Evolutionary conservation across 2,329 filamentous ascomycete genomes (phyloP).

Genomic region (Fusarium agapanthi): DNA sequence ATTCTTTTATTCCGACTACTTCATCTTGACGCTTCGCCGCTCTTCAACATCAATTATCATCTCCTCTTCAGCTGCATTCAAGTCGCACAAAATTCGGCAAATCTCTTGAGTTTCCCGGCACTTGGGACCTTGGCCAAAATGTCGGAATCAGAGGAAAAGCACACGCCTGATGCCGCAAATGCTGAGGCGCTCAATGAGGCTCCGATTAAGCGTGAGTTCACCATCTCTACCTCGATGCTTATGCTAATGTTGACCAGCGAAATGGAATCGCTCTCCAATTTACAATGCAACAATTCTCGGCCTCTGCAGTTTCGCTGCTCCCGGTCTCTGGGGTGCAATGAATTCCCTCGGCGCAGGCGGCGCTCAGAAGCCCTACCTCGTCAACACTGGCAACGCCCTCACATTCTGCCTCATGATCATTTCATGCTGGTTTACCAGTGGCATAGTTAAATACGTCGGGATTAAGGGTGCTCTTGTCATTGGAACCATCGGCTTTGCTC

Average conservation of each 20-base stretch:
- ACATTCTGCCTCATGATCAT: conserved; percentile 58
- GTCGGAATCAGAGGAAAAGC: conserved; percentile 5
- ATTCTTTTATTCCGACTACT: not conserved
- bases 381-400: conserved; percentile 66
- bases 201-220: not conserved
- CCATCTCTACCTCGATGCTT: not conserved
- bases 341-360: conserved; percentile 52
- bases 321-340: conserved; percentile 43
- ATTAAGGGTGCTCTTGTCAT: conserved; percentile 51
- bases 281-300: conserved; percentile 45
- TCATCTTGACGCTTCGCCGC: not conserved
- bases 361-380: conserved; percentile 67
- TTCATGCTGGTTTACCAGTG: conserved; percentile 59
- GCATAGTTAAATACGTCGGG: conserved; percentile 37
- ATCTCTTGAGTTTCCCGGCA: not conserved
- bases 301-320: conserved; percentile 43
- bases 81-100: not conserved
- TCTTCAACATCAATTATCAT: not conserved
- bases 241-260: conserved; percentile 11
- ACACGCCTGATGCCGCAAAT: not conserved
- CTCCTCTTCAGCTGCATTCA: too few species aligned
- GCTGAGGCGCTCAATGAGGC: not conserved
- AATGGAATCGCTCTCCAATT: conserved; percentile 40
- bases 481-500: conserved; percentile 54
- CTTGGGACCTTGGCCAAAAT: not conserved